Percentiles rank a stretch among this genome's conserved stretches.
These are phyloP conservation scores for Pseudogymnoascus sp. DNA, from an alignment of 2,329 filamentous ascomycete species.

Conservation along the genomic window DNA sequence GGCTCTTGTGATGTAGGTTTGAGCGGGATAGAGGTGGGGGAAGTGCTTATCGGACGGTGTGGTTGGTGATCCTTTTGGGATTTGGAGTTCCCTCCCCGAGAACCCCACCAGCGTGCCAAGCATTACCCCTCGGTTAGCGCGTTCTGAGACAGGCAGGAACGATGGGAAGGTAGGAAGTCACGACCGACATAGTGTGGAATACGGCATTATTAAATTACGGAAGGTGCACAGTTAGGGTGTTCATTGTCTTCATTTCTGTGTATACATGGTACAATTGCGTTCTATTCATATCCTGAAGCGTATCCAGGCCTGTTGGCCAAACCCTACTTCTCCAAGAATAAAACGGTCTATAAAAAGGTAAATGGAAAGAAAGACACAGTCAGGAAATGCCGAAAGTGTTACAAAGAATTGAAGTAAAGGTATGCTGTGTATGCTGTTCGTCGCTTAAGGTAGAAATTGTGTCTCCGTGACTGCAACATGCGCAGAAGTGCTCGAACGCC, in stretches of 20 bases:
- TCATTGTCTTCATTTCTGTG: slow-evolving; percentile 5
- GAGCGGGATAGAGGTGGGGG: background rate
- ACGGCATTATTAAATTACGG: background rate
- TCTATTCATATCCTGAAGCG: background rate
- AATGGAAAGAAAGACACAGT: background rate
- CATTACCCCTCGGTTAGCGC: background rate
- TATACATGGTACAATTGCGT: slow-evolving; percentile 5
- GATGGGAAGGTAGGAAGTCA: background rate
- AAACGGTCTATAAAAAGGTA: background rate
- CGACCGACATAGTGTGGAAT: background rate
- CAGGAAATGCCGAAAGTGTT: slow-evolving; percentile 3
- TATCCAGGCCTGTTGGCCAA: background rate
- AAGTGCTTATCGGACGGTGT: background rate
- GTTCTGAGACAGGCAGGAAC: background rate
- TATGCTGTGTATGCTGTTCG: background rate
- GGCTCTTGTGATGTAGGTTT: background rate
- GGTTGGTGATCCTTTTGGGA: background rate
- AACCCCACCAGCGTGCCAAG: background rate
- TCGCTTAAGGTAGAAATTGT: background rate
- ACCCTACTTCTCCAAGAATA: background rate
- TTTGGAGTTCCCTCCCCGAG: background rate
- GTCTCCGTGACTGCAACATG: background rate
- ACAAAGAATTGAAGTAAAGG: background rate
- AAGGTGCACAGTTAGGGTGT: background rate
- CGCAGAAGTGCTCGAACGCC: background rate